phyloP scores from a whole-genome alignment of 2,329 filamentous ascomycete species.

The Aspergillus quadricinctus region DNA sequence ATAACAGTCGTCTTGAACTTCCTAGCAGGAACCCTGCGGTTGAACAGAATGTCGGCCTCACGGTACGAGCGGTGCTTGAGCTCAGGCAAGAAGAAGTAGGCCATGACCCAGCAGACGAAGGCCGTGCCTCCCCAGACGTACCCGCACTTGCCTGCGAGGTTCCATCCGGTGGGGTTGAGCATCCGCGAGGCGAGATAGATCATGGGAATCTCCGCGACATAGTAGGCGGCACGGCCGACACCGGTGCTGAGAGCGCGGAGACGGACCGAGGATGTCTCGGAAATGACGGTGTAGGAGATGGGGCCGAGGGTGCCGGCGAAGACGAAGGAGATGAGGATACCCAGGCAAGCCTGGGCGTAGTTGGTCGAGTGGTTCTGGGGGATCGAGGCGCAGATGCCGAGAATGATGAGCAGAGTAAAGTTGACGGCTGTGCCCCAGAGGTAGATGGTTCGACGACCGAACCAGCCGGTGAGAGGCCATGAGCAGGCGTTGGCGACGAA shows the following conservation, averaged over 20 bases:
- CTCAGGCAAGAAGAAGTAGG: conserved; percentile 45
- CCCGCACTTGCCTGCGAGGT: conserved; percentile 44
- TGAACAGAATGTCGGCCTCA: conserved; percentile 45
- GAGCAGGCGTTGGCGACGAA: conserved; percentile 35
- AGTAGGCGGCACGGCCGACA: conserved; percentile 40
- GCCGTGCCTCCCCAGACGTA: conserved; percentile 47
- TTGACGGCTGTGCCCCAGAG: conserved; percentile 35
- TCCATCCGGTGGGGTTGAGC: conserved; percentile 39
- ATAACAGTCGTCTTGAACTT: conserved; percentile 45
- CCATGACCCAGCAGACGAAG: conserved; percentile 37
- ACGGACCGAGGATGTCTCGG: conserved; percentile 36
- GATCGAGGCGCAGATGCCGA: conserved; percentile 35
- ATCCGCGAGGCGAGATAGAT: conserved; percentile 39
- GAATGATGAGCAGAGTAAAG: conserved; percentile 33
- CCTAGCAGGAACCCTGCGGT: conserved; percentile 38
- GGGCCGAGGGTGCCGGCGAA: conserved; percentile 34
- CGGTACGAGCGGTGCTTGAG: conserved; percentile 45
- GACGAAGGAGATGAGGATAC: conserved; percentile 40
- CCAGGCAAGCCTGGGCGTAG: conserved; percentile 36
- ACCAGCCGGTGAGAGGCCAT: conserved; percentile 34
- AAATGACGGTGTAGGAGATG: conserved; percentile 37
- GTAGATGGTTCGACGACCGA: conserved; percentile 40
- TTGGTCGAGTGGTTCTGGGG: conserved; percentile 30
- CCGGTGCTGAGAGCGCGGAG: conserved; percentile 37
- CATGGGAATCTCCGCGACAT: conserved; percentile 41